Conservation (phyloP, 2,329 filamentous ascomycete genomes). For the Ploettnerulaceae sp. region DNA sequence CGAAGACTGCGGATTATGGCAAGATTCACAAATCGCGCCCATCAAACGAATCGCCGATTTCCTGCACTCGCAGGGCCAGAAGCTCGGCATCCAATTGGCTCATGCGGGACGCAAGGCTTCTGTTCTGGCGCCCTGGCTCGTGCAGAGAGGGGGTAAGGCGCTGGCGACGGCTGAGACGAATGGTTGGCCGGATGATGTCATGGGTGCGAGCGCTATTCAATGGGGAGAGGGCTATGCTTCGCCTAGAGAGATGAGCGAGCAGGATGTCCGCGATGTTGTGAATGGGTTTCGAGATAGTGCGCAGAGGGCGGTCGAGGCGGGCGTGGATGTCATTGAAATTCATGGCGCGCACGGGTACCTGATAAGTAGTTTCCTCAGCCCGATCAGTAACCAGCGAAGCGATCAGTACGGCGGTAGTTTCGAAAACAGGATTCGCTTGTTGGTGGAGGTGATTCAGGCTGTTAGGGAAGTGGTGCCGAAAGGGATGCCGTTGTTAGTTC, state of each 20-base stretch:
- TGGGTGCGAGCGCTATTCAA: constrained; percentile 52
- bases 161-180: constrained; percentile 32
- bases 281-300: constrained; percentile 36
- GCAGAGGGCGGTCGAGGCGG: constrained; percentile 39
- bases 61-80: constrained; percentile 49
- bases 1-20: constrained; percentile 33
- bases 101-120: constrained; percentile 53
- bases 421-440: constrained; percentile 59
- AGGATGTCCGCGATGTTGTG: constrained; percentile 36
- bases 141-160: constrained; percentile 23
- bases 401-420: constrained; percentile 63
- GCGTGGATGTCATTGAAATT: constrained; percentile 60
- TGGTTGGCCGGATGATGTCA: constrained; percentile 38
- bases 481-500: constrained; percentile 51
- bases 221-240: constrained; percentile 51
- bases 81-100: constrained; percentile 65
- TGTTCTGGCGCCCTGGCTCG: constrained; percentile 36
- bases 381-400: constrained; percentile 54
- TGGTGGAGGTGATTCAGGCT: constrained; percentile 49
- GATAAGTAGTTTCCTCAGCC: constrained; percentile 59
- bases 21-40: constrained; percentile 36
- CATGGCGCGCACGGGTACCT: constrained; percentile 64
- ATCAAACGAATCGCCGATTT: constrained; percentile 38
- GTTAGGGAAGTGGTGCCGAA: constrained; percentile 49
- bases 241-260: constrained; percentile 53